Conservation (phyloP, 495 filamentous ascomycete species). For the Lichenothelia convexa region DNA sequence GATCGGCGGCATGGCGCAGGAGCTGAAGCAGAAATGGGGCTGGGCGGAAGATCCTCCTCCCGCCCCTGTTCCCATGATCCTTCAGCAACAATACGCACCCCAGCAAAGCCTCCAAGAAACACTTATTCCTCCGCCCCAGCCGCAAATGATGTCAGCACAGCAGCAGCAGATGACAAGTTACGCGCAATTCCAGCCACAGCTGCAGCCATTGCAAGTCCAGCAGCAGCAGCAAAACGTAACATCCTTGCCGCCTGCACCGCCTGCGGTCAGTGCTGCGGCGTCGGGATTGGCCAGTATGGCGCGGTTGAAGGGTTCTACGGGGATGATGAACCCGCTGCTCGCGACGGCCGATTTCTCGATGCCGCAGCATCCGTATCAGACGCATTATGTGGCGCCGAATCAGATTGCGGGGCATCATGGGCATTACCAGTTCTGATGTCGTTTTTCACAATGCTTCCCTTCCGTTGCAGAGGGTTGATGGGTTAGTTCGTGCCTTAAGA, state of each 20-base stretch:
- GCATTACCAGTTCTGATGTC: too few species aligned
- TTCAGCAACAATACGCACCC: constrained; percentile 10
- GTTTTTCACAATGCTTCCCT: too few species aligned
- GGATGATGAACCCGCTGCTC: constrained; percentile 46
- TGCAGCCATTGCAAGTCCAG: not conserved
- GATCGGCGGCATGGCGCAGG: constrained; percentile 43
- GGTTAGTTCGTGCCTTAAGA: too few species aligned
- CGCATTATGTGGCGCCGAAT: constrained; percentile 24
- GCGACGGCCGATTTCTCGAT: constrained; percentile 50
- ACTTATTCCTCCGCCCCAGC: too few species aligned
- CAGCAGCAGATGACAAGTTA: constrained; percentile 6
- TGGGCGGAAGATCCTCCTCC: constrained; percentile 42
- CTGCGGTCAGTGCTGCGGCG: too few species aligned
- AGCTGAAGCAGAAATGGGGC: constrained; percentile 60
- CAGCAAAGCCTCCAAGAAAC: constrained; percentile 10
- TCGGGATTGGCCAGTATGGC: constrained; percentile 8
- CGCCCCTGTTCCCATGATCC: too few species aligned
- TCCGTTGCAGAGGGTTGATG: too few species aligned
- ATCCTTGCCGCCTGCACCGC: constrained; percentile 10
- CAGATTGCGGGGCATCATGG: too few species aligned
- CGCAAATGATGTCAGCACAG: constrained; percentile 6
- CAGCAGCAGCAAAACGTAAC: not conserved
- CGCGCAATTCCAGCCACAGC: constrained; percentile 2
- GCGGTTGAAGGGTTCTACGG: constrained; percentile 19
- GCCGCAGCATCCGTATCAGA: constrained; percentile 62